Evolutionary conservation across 2,329 filamentous ascomycete species (phyloP).

Genomic region (Colletotrichum cereale): DNA sequence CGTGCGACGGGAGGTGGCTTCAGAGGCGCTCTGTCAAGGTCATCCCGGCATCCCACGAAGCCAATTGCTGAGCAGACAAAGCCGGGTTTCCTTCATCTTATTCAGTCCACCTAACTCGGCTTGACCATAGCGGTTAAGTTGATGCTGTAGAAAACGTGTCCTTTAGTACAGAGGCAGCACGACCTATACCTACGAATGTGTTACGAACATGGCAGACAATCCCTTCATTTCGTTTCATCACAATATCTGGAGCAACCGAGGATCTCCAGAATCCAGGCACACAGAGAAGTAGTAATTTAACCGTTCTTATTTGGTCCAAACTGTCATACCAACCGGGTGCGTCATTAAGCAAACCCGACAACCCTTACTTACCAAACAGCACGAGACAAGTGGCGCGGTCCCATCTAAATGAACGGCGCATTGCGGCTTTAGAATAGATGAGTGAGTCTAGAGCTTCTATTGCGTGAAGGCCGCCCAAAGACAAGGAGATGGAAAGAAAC

Average conservation of each 20-base stretch:
- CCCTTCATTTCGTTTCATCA: neutral
- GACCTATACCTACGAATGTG: neutral
- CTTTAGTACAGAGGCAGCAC: conserved; percentile 9
- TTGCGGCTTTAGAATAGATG: neutral
- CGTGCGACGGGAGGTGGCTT: neutral
- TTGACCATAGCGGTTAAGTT: neutral
- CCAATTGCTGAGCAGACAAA: conserved; percentile 15
- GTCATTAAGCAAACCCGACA: neutral
- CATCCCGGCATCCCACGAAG: conserved; percentile 8
- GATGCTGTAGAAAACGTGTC: neutral
- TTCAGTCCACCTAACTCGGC: neutral
- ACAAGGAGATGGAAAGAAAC: neutral
- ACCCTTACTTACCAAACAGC: neutral
- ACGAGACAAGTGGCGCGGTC: neutral
- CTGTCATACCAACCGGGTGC: neutral
- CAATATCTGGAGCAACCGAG: neutral
- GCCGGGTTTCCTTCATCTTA: neutral
- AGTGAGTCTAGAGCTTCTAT: no score
- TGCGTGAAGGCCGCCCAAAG: no score
- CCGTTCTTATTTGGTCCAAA: neutral
- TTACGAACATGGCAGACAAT: neutral
- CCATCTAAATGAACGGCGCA: neutral
- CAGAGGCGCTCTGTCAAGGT: neutral
- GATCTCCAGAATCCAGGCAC: neutral
- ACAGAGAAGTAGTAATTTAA: neutral